Evolutionary conservation across 148 eudicot species (phyloP).

Genomic region (Pharnaceum exiguum): DNA sequence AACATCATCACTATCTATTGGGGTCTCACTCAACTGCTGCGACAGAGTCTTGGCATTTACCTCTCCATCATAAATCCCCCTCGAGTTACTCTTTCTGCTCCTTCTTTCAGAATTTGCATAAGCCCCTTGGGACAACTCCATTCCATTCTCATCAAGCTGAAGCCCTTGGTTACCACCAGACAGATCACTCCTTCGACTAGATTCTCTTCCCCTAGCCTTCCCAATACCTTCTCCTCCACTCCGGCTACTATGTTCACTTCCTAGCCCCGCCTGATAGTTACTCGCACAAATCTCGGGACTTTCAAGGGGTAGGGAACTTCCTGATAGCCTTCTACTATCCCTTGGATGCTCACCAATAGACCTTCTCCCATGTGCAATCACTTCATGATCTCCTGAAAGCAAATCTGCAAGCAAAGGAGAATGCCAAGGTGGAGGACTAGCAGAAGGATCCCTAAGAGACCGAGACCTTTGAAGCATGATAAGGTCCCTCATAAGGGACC

Average conservation of each 20-base stretch:
- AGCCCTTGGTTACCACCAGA: conserved; percentile 27
- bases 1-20: conserved; percentile 48
- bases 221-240: conserved; percentile 29
- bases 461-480: conserved; percentile 78
- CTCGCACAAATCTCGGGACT: conserved; percentile 26
- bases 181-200: conserved; percentile 27
- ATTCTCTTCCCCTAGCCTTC: conserved; percentile 39
- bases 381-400: conserved; percentile 45
- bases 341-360: conserved; percentile 47
- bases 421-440: conserved; percentile 77
- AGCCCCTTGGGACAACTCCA: conserved; percentile 30
- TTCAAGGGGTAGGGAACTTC: conserved; percentile 41
- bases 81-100: conserved; percentile 32
- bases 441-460: conserved; percentile 86
- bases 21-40: conserved; percentile 53
- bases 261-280: conserved; percentile 24
- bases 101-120: conserved; percentile 37
- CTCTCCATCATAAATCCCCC: conserved; percentile 32
- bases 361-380: conserved; percentile 45
- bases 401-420: conserved; percentile 57
- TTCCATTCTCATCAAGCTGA: conserved; percentile 26
- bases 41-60: conserved; percentile 46
- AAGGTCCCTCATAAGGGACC: conserved; percentile 83
- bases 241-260: conserved; percentile 43
- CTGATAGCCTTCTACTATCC: conserved; percentile 31